A percentile compares a stretch with the other conserved stretches of the same genome.
Evolutionary conservation across 306 rosid species (phyloP).

Genomic region (Castanea crenata): DNA sequence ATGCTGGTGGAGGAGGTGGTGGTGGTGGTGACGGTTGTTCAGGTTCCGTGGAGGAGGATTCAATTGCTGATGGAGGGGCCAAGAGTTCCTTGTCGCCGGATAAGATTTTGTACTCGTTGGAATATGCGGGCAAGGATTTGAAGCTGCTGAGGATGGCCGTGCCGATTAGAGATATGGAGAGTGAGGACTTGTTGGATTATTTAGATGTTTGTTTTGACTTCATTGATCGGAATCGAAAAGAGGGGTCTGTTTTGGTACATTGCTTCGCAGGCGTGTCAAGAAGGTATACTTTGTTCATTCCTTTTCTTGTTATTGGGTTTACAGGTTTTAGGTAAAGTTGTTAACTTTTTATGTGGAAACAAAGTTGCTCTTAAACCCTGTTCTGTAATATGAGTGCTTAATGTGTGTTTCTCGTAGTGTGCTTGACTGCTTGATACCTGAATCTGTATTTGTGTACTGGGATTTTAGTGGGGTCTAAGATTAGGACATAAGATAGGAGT

Average conservation of each 20-base stretch:
- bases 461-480: background rate
- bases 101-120: slow-evolving; percentile 65
- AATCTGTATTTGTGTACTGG: background rate
- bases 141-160: slow-evolving; percentile 86
- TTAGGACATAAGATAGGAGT: background rate
- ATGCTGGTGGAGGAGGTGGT: slow-evolving; percentile 35
- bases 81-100: slow-evolving; percentile 50
- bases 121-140: slow-evolving; percentile 77
- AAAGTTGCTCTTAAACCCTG: background rate
- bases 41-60: slow-evolving; percentile 28
- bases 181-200: slow-evolving; percentile 72
- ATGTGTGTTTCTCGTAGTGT: background rate
- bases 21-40: slow-evolving; percentile 20
- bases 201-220: slow-evolving; percentile 81
- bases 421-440: background rate
- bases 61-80: slow-evolving; percentile 29
- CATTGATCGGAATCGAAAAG: slow-evolving; percentile 66
- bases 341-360: background rate
- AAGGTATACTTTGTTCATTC: slow-evolving; percentile 44
- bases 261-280: slow-evolving; percentile 99
- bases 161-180: slow-evolving; percentile 79
- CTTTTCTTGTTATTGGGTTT: background rate
- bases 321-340: background rate
- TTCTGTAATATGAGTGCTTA: background rate
- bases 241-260: slow-evolving; percentile 87